Conservation (phyloP, 2,329 filamentous ascomycete species). For the Waltergamsia citrina region DNA sequence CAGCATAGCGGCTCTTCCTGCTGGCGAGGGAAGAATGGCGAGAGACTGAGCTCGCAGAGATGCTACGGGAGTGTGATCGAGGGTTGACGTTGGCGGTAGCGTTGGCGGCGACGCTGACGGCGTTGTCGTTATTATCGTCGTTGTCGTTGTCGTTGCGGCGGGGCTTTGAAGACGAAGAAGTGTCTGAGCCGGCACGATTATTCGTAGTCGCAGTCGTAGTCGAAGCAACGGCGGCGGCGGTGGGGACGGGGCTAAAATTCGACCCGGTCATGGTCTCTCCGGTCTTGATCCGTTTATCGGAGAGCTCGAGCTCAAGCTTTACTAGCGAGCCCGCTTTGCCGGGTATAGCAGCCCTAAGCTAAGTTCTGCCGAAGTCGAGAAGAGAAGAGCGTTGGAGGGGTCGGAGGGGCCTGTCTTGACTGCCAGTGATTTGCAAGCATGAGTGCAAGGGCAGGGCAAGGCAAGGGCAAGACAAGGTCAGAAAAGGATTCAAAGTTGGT, state of each 20-base stretch:
- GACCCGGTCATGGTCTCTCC: not conserved
- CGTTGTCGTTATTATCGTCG: too few species aligned
- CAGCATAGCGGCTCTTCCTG: slow-evolving; percentile 49
- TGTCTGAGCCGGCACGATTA: not conserved
- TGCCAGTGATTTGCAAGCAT: too few species aligned
- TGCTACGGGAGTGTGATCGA: not conserved
- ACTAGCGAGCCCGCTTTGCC: too few species aligned
- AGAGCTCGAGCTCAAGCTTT: not conserved
- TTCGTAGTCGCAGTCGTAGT: not conserved
- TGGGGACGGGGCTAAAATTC: not conserved
- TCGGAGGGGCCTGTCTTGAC: too few species aligned
- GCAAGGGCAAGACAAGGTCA: too few species aligned
- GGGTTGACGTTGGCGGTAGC: not conserved
- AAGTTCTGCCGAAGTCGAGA: too few species aligned
- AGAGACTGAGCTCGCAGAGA: slow-evolving; percentile 7
- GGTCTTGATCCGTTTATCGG: not conserved
- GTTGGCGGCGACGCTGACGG: not conserved
- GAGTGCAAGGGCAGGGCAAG: too few species aligned
- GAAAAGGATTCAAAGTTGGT: too few species aligned
- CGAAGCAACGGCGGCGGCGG: not conserved
- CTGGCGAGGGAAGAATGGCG: slow-evolving; percentile 12
- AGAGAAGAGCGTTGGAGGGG: too few species aligned
- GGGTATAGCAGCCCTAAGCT: too few species aligned
- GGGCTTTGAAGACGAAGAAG: not conserved
- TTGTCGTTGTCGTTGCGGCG: not conserved